phyloP scores from a whole-genome alignment of 306 rosid species.

The Quercus engelmannii region DNA sequence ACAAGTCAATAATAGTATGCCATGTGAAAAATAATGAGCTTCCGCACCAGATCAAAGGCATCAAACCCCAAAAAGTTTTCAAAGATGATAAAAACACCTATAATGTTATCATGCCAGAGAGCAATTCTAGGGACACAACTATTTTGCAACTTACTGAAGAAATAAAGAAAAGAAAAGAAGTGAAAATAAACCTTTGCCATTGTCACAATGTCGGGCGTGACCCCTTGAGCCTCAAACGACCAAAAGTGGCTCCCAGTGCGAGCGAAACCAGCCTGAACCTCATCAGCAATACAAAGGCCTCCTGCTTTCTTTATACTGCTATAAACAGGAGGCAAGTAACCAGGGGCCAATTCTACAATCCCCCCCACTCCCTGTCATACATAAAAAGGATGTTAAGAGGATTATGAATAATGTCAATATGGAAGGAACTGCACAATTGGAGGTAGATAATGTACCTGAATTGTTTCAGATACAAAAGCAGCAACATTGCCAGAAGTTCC shows the following conservation, averaged over 20 bases:
- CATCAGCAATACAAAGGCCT: conserved; percentile 93
- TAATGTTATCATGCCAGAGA: neutral
- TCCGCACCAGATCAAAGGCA: no score
- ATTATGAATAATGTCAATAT: neutral
- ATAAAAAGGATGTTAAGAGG: neutral
- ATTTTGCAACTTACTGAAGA: neutral
- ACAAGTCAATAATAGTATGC: neutral
- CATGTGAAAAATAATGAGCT: neutral
- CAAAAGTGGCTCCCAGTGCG: conserved; percentile 93
- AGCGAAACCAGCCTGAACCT: conserved; percentile 83
- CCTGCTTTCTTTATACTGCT: conserved; percentile 64
- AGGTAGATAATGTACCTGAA: conserved; percentile 50
- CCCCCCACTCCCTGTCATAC: conserved; percentile 86
- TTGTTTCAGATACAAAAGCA: conserved; percentile 82
- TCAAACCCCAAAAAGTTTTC: no score
- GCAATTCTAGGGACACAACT: neutral
- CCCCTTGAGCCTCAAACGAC: conserved; percentile 94
- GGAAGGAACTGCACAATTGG: neutral
- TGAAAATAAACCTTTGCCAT: conserved; percentile 72
- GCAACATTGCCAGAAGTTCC: conserved; percentile 90
- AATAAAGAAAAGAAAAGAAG: neutral
- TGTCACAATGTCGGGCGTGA: conserved; percentile 92
- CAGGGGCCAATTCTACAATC: conserved; percentile 80
- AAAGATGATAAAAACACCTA: no score
- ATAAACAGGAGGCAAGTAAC: conserved; percentile 77